Base-by-base conservation (phyloP, 2,329 filamentous ascomycete species). In the Sporothrix dimorphospora region DNA sequence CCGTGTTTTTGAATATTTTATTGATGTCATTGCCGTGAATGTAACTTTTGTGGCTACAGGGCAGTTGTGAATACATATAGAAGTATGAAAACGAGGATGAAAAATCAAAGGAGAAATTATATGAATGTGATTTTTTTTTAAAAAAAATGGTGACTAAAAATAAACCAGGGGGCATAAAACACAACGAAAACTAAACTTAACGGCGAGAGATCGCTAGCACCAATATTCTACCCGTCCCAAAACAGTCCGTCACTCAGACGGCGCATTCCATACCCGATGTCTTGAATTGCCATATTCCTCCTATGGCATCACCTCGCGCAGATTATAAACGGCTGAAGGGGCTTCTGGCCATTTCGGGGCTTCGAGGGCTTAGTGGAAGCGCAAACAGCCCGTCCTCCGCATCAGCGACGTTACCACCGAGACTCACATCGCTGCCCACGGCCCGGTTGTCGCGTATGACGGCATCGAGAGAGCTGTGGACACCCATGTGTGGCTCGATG, bases 301-400 rank as follows among this genome's bases (percentile, higher is more conserved):
- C 9, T 21, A 30, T 55, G 51, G 27, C 47, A 59, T 24, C 6
- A 27, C 16, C 21, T 38, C n/a, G 7, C 9, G 12, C 40, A 27
- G 24, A 34, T 72, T 75, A 82, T 71, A 87, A 74, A 34, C 88
- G 81, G 76, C 87, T 89, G 78, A 97, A 98, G 0, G 94, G 94
- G 78, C 92, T 94, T 76, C 90, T 92, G 70, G 90, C 89, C 85
- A 96, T 94, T 76, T 97, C 94, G 0, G 94, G 94, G 77, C 92
- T 94, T 68, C 94, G 86, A 0, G 94, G 94, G 77, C 92, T 95
- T 82, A 97, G 89, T 1, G 93, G 94, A 69, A 97, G 86, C 0
- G 94, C 94, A 78, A 98, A 98, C 2, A 97, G 85, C 53, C 92
- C 94, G 72, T 97, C 94, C 75, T 94, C 91, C 0, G 86, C 87